These are phyloP conservation scores for Polyplosphaeria fusca DNA, from an alignment of 495 filamentous ascomycete species.

Conservation along the genomic window DNA sequence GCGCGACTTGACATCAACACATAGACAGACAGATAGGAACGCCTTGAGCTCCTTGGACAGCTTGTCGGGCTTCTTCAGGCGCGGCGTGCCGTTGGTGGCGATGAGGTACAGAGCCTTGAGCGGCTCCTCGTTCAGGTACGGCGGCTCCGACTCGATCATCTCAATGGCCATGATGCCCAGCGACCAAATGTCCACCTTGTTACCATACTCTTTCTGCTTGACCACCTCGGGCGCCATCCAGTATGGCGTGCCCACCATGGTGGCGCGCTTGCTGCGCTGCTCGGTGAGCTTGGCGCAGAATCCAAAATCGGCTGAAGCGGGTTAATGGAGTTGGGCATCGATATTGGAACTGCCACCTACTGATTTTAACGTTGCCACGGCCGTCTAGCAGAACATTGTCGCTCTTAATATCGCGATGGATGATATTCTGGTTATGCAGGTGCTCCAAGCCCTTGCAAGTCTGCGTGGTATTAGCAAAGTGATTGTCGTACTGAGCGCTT, in stretches of 20 bases:
- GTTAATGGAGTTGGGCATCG: constrained; percentile 26
- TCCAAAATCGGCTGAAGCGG: constrained; percentile 81
- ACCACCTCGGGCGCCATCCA: constrained; percentile 99
- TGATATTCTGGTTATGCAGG: constrained; percentile 91
- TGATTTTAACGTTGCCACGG: constrained; percentile 95
- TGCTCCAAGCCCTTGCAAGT: constrained; percentile 94
- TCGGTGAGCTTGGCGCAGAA: constrained; percentile 99
- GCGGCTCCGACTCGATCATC: constrained; percentile 98
- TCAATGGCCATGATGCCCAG: constrained; percentile 99
- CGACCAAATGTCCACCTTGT: constrained; percentile 98
- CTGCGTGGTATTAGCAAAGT: constrained; percentile 46
- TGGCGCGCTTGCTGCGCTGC: constrained; percentile 92
- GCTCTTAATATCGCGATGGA: constrained; percentile 98
- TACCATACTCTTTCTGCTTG: constrained; percentile 97
- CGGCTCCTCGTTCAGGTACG: constrained; percentile 96
- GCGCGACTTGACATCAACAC: constrained; percentile 91
- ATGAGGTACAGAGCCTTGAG: constrained; percentile 96
- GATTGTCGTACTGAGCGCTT: neutral
- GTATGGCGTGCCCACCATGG: constrained; percentile 98
- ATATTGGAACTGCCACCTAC: constrained; percentile 51
- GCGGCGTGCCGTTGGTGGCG: constrained; percentile 93
- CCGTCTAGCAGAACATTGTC: constrained; percentile 95
- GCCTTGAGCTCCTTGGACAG: constrained; percentile 93
- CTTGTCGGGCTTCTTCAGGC: constrained; percentile 95
- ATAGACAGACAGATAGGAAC: constrained; percentile 92